Evolutionary conservation across 176 grass and related monocot genomes (phyloP), one percentile per base, ranked within the genome.

Genomic region (Triticum monococcum): DNA sequence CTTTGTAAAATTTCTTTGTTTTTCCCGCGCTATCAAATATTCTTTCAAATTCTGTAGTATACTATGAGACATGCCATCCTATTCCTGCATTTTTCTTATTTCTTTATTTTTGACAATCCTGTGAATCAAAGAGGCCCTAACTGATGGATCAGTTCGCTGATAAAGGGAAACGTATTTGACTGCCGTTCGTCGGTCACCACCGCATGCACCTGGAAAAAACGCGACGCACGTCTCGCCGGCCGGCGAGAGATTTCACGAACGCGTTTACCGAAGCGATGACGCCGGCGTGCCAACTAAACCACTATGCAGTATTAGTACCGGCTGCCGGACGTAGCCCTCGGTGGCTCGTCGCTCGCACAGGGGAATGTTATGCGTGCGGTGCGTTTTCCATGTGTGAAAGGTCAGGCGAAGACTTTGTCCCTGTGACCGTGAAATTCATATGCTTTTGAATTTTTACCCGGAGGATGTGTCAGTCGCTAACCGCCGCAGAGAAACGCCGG

Each of bases 261-360:
- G 79, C 66, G 74, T 83, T 74, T 79, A 83, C 84, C 65, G 31
- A 87, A 67, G 74, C 87, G 80, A 79, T 24, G 84, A 90, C 41
- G 80, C 20, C 84, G 89, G 74, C 74, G 66, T 59, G 64, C 79
- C 31, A 87, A 87, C 73, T 7, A 16, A 83, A 83, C 84, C 74
- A 84, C 54, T 23, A 20, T 32, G 18, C 40, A 41, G 81, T 41
- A 41, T 3, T 0, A 12, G 43, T 46, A 46, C 43, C 43, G 43
- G 43, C 43, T 13, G 43, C 43, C 11, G 43, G 43, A 46, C 45
- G 45, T 14, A 13, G 43, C 12, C 43, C 3, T 4, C 43, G 43
- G 12, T 48, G 4, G 45, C 45, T 46, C n/a, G n/a, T n/a, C n/a
- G n/a, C n/a, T n/a, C 12, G 45, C 45, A 14, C 45, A 48, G 45